Evolutionary conservation across 2,329 filamentous ascomycete genomes (phyloP), one percentile per base, ranked within the genome.

Genomic region (Colletotrichum costaricense): DNA sequence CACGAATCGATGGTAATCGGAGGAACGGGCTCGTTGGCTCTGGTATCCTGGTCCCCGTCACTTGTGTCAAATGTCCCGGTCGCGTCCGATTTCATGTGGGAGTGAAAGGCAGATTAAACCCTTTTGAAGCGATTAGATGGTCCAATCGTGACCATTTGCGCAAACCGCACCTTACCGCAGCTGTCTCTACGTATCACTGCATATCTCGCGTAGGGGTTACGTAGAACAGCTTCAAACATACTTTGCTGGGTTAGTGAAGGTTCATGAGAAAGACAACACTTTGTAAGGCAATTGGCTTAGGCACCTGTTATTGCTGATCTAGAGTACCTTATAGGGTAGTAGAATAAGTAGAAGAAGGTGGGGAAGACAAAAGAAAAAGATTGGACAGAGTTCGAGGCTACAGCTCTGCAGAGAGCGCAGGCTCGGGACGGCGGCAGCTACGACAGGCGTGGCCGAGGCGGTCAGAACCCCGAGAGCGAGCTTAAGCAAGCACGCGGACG

Each of bases 1-100:
- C 67, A 73, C 70, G 67, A 70, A 72, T 72, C 54, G 59, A 60
- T 28, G 46, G n/a, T 12, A 22, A 69, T 73, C 70, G 70, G 67
- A 64, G 54, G 11, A 58, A 58, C 35, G 28, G 46, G 49, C 57
- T 56, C 24, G 59, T 63, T 26, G 55, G 55, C 24, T 55, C 30
- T 49, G 30, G 14, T n/a, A 42, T 28, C 58, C 59, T 64, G 26
- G 33, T 56, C 66, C 70, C 67, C 33, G 56, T 60, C 60, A 42
- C 19, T 7, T 59, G 58, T 63, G 42, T 42, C 59, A 46, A 63
- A 58, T 38, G 33, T 14, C 30, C 56, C 57, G 46, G 56, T 71
- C n/a, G 46, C 35, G 63, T 28, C 69, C 63, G 28, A 49, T 55
- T n/a, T 33, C 14, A 33, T 28, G 62, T 22, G 46, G 60, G 26